Evolutionary conservation across 805 yeast genomes (phyloP).

Genomic region (Saccharomycopsis amapae): DNA sequence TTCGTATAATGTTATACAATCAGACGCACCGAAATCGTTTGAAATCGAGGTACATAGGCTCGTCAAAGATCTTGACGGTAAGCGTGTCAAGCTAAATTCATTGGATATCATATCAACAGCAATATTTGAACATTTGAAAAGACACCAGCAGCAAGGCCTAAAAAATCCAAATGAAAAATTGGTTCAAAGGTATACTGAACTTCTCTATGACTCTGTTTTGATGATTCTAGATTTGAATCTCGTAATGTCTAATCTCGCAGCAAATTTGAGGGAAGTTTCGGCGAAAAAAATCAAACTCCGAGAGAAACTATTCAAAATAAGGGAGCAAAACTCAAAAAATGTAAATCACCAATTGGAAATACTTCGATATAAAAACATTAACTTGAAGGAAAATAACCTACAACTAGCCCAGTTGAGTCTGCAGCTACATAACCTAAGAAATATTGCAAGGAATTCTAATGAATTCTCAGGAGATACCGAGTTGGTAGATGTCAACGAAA

Average conservation of each 20-base stretch:
- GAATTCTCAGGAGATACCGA: not conserved
- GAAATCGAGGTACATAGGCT: slow-evolving; percentile 3
- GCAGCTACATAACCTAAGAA: not conserved
- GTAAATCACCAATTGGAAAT: slow-evolving; percentile 3
- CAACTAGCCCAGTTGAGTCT: not conserved
- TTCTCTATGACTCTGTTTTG: slow-evolving; percentile 5
- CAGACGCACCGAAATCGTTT: not conserved
- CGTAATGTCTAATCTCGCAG: slow-evolving; percentile 1
- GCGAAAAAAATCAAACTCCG: slow-evolving; percentile 1
- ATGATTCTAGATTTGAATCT: slow-evolving; percentile 16
- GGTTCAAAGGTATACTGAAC: slow-evolving; percentile 8
- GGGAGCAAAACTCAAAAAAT: slow-evolving; percentile 3
- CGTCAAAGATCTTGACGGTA: slow-evolving; percentile 1
- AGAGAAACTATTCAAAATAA: slow-evolving; percentile 1
- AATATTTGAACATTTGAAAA: slow-evolving; percentile 11
- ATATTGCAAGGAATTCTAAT: not conserved
- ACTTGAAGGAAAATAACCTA: slow-evolving; percentile 1
- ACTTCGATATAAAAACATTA: slow-evolving; percentile 5
- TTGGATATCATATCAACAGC: slow-evolving; percentile 11
- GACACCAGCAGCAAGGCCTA: no score
- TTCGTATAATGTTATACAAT: not conserved
- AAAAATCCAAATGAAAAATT: slow-evolving; percentile 6
- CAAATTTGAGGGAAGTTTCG: not conserved
- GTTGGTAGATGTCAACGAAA: not conserved
- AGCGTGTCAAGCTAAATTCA: slow-evolving; percentile 9